phyloP scores from a whole-genome alignment of 176 grass and related monocot genomes.

The Avena eriantha region DNA sequence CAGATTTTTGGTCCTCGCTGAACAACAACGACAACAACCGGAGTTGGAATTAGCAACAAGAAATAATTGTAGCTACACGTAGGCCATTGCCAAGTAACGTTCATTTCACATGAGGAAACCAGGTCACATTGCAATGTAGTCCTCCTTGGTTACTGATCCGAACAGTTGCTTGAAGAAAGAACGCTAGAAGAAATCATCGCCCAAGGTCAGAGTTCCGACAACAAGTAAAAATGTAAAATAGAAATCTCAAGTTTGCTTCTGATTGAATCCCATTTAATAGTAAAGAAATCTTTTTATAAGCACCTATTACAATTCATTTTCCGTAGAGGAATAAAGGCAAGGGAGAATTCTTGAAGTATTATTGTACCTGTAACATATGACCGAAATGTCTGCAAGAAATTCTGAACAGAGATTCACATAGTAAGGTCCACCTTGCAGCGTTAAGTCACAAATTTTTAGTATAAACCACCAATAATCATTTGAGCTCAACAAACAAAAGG shows the following conservation, averaged over 20 bases:
- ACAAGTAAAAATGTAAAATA: neutral
- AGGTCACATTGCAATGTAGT: constrained; percentile 67
- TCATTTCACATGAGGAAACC: constrained; percentile 70
- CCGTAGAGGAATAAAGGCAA: too few species aligned
- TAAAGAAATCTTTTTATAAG: too few species aligned
- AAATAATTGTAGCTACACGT: neutral
- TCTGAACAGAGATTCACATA: too few species aligned
- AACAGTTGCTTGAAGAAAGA: constrained; percentile 88
- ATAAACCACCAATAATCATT: too few species aligned
- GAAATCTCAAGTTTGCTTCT: neutral
- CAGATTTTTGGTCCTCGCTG: constrained; percentile 51
- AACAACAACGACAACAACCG: neutral
- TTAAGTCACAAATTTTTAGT: too few species aligned
- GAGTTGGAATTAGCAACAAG: neutral
- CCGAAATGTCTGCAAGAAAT: too few species aligned
- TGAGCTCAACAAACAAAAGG: too few species aligned
- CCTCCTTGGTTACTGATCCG: constrained; percentile 62
- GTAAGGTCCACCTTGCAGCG: too few species aligned
- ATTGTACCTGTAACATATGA: too few species aligned
- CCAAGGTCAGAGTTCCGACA: constrained; percentile 22
- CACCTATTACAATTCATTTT: neutral
- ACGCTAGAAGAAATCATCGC: constrained; percentile 47
- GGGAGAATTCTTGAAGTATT: too few species aligned
- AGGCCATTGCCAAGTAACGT: neutral
- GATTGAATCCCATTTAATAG: too few species aligned